These are phyloP conservation scores for Naegleria gruberi DNA, from an alignment of 208 protist species.

Conservation along the genomic window DNA sequence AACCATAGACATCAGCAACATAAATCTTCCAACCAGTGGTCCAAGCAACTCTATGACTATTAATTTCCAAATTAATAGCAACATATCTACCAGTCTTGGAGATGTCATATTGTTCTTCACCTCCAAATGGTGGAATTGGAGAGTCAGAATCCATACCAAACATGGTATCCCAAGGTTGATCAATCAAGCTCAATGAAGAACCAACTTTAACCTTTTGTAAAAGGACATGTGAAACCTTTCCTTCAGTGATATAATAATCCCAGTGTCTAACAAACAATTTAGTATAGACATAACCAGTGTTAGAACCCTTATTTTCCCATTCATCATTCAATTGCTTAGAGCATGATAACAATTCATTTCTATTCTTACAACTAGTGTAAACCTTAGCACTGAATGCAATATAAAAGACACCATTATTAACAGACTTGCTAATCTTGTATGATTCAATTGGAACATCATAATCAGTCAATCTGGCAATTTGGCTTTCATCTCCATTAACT, in stretches of 20 bases:
- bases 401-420: no score
- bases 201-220: neutral
- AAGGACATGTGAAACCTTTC: slow-evolving; percentile 27
- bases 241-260: slow-evolving; percentile 29
- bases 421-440: neutral
- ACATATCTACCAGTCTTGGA: slow-evolving; percentile 27
- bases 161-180: neutral
- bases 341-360: slow-evolving; percentile 7
- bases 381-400: slow-evolving; percentile 26
- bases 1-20: neutral
- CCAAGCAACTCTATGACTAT: slow-evolving; percentile 24
- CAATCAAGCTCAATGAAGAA: neutral
- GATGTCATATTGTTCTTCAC: slow-evolving; percentile 28
- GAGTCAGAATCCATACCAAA: slow-evolving; percentile 24
- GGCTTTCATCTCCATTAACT: neutral
- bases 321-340: slow-evolving; percentile 29
- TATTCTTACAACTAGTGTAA: slow-evolving; percentile 17
- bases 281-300: slow-evolving; percentile 30
- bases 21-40: slow-evolving; percentile 29
- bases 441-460: neutral
- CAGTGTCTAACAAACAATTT: slow-evolving; percentile 35
- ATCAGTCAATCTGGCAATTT: neutral
- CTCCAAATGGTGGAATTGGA: slow-evolving; percentile 30
- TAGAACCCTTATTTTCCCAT: slow-evolving; percentile 19
- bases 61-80: slow-evolving; percentile 29